Evolutionary conservation across 768 basidiomycete genomes (phyloP), one percentile per base, ranked within the genome.

Genomic region (Floccularia luteovirens): DNA sequence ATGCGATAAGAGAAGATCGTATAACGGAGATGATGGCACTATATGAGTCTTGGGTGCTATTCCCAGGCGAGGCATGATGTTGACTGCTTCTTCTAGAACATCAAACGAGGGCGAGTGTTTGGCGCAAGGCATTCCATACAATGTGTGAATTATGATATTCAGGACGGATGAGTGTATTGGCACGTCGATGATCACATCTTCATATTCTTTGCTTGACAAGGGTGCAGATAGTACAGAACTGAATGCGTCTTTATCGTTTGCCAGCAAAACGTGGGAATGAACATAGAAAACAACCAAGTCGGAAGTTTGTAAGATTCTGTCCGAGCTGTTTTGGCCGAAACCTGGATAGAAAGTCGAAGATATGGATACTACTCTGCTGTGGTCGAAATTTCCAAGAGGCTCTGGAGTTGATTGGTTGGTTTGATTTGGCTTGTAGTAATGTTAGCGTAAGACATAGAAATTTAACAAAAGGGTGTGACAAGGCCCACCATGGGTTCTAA

Each of bases 201-300:
- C 43, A 35, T 46, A 40, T 21, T 31, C 5, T 22, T 36, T 27
- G 13, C 45, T 42, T 23, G 35, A 32, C 21, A 55, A 24, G 4
- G 48, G 43, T 8, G 33, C 25, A 1, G 42, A 45, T 2, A 59
- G 31, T 8, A 56, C 24, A 3, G 43, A 31, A 12, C 43, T 10
- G 32, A 57, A 54, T 5, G 49, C 50, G 1, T 42, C 37, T 22
- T 45, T 43, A 6, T 49, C 49, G 10, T 22, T 42, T 2, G 38
- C 38, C 3, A 49, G 31, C 13, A 59, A 31, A 12, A 43, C 35
- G 0, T 47, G 27, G 5, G 50, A 48, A 30, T 49, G 48, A 14
- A 58, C 47, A 25, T 61, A 57, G 44, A 61, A 61, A 3, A 55
- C 42, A 7, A 61, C 57, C 1, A 40, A 35, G 19, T 61, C 60